Evolutionary conservation across 306 rosid species (phyloP), one percentile per base, ranked within the genome.

Genomic region (Vigna trinervia): DNA sequence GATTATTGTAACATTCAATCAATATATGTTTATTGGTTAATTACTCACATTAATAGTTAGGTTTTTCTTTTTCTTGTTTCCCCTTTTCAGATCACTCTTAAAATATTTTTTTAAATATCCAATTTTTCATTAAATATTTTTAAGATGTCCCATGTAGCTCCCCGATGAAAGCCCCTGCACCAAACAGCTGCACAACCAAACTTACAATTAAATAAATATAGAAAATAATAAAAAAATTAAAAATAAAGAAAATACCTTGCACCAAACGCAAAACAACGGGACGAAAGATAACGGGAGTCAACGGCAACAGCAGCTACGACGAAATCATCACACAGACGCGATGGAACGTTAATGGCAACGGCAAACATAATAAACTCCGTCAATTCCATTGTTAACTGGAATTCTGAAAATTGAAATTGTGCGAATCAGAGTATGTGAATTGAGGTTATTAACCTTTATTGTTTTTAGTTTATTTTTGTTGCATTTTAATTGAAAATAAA

Each of bases 191-290:
- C 82, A 36, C 69, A 77, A 68, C 43, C n/a, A 32, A 69, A 48
- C 50, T 61, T 28, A 15, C 58, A 82, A 74, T 23, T 20, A 51
- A 82, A 73, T 48, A 36, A 26, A 75, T 60, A 56, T 34, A 19
- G 45, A 1, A 8, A 8, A 43, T 3, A 26, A 3, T 38, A 45
- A 13, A 26, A 50, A 17, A 0, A 52, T 13, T 8, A 50, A 13
- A 22, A 2, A 20, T 3, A 4, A 41, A 73, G 50, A 28, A 79
- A 8, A 71, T 84, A 89, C 93, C 93, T 91, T 51, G 51, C 69
- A 74, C 52, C 77, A 58, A 77, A 68, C 20, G 63, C 74, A 81
- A 64, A 48, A 52, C 52, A 59, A 80, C 71, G 38, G 41, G 10
- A 77, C 46, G 34, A 56, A 69, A 77, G 19, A 45, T 52, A 50